Evolutionary conservation across 2,329 filamentous ascomycete genomes (phyloP), one percentile per base, ranked within the genome.

Genomic region (Xylariaceae sp.): DNA sequence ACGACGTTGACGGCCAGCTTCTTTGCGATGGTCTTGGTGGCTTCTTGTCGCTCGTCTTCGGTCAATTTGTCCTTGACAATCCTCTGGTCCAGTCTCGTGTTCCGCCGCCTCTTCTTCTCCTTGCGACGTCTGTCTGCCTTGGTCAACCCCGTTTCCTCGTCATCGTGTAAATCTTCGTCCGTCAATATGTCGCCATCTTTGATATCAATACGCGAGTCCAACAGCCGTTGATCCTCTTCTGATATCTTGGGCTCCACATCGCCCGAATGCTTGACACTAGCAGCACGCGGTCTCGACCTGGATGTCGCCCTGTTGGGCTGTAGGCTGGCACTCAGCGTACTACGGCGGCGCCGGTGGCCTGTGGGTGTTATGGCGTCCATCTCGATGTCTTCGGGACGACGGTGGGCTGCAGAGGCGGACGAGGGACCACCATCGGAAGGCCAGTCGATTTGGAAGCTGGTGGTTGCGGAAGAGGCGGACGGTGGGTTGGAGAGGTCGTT

Each of bases 101-200:
- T 87, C 65, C 83, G 79, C 69, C 80, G 78, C 71, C 83, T 83
- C 71, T 83, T 82, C 63, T 79, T 79, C 65, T 83, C 82, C 62
- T 86, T 84, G 66, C 86, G 83, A 59, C 81, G 79, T 68, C 83
- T 82, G 63, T 93, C 88, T 63, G 84, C 81, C 55, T 81, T 79
- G 36, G 90, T 95, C 60, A 97, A 75, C 1, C 91, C 92, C 2
- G 89, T 89, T 77, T 97, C 92, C 73, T 96, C 92, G 66, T 97
- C 92, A 62, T 93, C 89, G 55, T 89, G 83, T 28, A 89, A 69
- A 43, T 88, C 88, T 58, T 90, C 86, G 60, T 90, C 87, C 28
- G 84, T 85, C 48, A 83, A 79, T 19, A 82, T 75, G 60, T 84
- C 82, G 48, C 78, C 75, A 57, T 73, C 69, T 4, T 65, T 63